Evolutionary conservation across 805 yeast genomes (phyloP), one percentile per base, ranked within the genome.

Genomic region (Metschnikowia arizonensis): DNA sequence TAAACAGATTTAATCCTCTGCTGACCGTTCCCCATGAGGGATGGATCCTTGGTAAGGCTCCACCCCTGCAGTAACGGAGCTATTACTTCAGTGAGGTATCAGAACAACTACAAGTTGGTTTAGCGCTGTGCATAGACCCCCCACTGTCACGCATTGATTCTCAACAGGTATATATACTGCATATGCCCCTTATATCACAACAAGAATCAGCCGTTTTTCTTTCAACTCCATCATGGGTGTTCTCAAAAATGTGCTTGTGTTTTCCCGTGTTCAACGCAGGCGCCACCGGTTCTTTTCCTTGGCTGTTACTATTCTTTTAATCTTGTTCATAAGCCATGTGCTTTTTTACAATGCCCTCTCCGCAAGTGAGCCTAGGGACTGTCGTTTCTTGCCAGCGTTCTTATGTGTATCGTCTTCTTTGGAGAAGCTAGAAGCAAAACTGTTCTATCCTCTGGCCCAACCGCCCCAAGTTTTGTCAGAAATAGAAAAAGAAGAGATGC

Each of bases 211-310:
- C n/a, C n/a, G n/a, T n/a, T 21, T n/a, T 21, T 10, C 7, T 26
- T 7, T 4, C 8, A 10, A 17, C 19, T 36, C 25, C 23, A 19
- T 14, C 30, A 50, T 50, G 54, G 40, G 46, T n/a, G n/a, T 49
- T 33, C 40, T 44, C 15, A 29, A 41, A 14, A 44, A 34, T 17
- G n/a, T 52, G 21, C 32, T 42, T 31, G 23, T 50, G 17, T 53
- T 49, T 18, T 42, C 45, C 14, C 55, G 55, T 10, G 33, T 52
- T 25, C 54, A 45, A 38, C 54, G 55, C 28, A 30, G 55, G 39
- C 52, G 55, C 21, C 55, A 52, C 38, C 33, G 44, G 33, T 34
- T 35, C 25, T 29, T 48, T 15, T 30, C 32, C 7, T 21, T 47
- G 25, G 45, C 42, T 14, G 44, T 48, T n/a, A 42, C 33, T 18